These are phyloP conservation scores for Nasturtium officinale DNA, from an alignment of 345 rosid species.

Conservation along the genomic window DNA sequence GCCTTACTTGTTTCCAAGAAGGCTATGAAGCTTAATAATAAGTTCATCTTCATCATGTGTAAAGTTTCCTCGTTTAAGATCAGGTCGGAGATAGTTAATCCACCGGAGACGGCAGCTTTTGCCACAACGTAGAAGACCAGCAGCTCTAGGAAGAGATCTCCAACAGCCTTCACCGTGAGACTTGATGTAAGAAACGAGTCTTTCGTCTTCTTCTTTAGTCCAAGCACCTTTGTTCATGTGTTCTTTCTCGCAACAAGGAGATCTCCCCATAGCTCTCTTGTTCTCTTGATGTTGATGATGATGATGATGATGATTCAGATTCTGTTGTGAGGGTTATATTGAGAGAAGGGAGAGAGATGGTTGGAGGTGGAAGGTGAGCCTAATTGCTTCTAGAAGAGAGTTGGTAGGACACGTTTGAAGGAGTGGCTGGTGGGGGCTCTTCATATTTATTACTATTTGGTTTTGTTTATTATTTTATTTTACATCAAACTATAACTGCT, in stretches of 20 bases:
- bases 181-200: conserved; percentile 59
- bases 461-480: conserved; percentile 44
- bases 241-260: conserved; percentile 70
- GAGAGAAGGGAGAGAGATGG: conserved; percentile 29
- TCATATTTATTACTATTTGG: background rate
- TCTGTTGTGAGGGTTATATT: conserved; percentile 33
- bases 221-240: conserved; percentile 76
- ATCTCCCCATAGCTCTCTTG: conserved; percentile 58
- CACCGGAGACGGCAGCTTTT: conserved; percentile 70
- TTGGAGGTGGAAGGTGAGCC: conserved; percentile 43
- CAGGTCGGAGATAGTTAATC: conserved; percentile 66
- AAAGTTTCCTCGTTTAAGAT: conserved; percentile 68
- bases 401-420: conserved; percentile 93
- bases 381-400: conserved; percentile 94
- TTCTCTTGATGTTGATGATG: too few species aligned
- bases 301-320: background rate
- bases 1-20: conserved; percentile 62
- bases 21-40: conserved; percentile 62
- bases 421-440: conserved; percentile 67
- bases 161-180: conserved; percentile 70
- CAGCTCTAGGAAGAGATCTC: conserved; percentile 64
- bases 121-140: conserved; percentile 65
- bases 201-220: conserved; percentile 59
- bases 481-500: conserved; percentile 38
- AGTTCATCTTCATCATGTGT: conserved; percentile 62